Conservation (phyloP, 306 rosid genomes). For the Prunus mongolica region DNA sequence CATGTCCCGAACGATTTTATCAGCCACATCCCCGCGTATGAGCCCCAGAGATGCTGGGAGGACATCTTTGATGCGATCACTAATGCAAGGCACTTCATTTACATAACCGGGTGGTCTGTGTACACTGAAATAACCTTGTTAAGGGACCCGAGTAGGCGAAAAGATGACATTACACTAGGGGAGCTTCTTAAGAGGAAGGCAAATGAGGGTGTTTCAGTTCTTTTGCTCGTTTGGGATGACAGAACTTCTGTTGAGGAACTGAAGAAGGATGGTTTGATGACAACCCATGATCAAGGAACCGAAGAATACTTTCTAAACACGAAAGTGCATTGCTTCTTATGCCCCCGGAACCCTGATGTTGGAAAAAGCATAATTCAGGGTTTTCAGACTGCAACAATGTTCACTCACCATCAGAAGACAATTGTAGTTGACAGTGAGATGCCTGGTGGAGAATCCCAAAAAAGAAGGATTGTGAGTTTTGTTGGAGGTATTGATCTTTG, state of each 20-base stretch:
- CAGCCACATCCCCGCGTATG: slow-evolving; percentile 18
- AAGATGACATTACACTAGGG: slow-evolving; percentile 45
- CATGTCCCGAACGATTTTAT: slow-evolving; percentile 32
- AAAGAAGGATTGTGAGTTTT: slow-evolving; percentile 55
- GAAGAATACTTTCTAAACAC: slow-evolving; percentile 52
- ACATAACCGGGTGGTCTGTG: slow-evolving; percentile 85
- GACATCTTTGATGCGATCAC: slow-evolving; percentile 59
- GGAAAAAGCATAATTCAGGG: slow-evolving; percentile 66
- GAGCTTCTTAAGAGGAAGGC: slow-evolving; percentile 71
- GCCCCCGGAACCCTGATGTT: slow-evolving; percentile 66
- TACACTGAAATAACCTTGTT: slow-evolving; percentile 46
- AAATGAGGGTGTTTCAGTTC: slow-evolving; percentile 62
- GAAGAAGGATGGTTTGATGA: slow-evolving; percentile 77
- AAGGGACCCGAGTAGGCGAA: slow-evolving; percentile 32
- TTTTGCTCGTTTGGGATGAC: slow-evolving; percentile 86
- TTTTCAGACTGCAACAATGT: slow-evolving; percentile 52
- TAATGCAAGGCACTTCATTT: slow-evolving; percentile 53
- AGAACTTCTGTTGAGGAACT: slow-evolving; percentile 52
- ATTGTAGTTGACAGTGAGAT: slow-evolving; percentile 51
- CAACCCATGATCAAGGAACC: slow-evolving; percentile 71
- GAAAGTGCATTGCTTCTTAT: slow-evolving; percentile 53
- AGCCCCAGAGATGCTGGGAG: slow-evolving; percentile 67
- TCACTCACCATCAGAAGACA: slow-evolving; percentile 86
- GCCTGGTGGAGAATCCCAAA: slow-evolving; percentile 10
- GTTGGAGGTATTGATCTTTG: slow-evolving; percentile 85